A percentile compares a stretch with the other conserved stretches of the same genome.
Conservation (phyloP, 1,284 basidiomycete genomes). For the Ceratobasidium theobromae region DNA sequence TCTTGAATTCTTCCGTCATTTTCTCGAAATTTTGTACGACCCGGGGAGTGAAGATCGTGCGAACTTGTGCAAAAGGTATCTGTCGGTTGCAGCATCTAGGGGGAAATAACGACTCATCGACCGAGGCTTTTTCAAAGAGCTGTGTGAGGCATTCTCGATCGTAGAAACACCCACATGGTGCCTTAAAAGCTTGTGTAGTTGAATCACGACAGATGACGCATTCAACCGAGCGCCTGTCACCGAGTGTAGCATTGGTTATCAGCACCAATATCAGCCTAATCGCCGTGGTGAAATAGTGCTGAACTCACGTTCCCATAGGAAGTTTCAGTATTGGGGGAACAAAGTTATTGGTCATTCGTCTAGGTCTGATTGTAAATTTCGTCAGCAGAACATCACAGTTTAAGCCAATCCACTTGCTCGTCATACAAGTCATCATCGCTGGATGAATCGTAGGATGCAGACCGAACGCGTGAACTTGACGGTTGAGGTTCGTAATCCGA, state of each 20-base stretch:
- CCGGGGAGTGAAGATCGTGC: conserved; percentile 39
- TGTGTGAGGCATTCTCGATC: conserved; percentile 45
- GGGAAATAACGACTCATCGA: conserved; percentile 50
- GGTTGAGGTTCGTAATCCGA: too few species aligned
- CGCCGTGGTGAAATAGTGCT: neutral
- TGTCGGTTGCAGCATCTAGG: conserved; percentile 48
- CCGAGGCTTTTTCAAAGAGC: conserved; percentile 46
- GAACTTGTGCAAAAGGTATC: conserved; percentile 43
- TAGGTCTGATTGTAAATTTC: neutral
- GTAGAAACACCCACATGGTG: conserved; percentile 49
- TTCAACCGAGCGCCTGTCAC: neutral
- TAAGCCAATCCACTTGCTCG: neutral
- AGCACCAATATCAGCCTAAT: neutral
- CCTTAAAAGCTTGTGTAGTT: conserved; percentile 32
- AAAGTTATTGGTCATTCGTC: neutral
- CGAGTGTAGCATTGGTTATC: neutral
- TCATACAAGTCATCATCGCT: too few species aligned
- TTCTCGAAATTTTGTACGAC: conserved; percentile 40
- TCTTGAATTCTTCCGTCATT: conserved; percentile 45
- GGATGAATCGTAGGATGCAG: too few species aligned
- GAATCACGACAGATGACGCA: neutral
- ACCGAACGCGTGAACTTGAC: too few species aligned
- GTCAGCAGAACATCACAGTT: neutral
- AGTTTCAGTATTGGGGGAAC: neutral
- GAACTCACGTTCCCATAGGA: neutral